These are phyloP conservation scores for Adenanthera pavonina DNA, from an alignment of 306 rosid species.

Conservation along the genomic window DNA sequence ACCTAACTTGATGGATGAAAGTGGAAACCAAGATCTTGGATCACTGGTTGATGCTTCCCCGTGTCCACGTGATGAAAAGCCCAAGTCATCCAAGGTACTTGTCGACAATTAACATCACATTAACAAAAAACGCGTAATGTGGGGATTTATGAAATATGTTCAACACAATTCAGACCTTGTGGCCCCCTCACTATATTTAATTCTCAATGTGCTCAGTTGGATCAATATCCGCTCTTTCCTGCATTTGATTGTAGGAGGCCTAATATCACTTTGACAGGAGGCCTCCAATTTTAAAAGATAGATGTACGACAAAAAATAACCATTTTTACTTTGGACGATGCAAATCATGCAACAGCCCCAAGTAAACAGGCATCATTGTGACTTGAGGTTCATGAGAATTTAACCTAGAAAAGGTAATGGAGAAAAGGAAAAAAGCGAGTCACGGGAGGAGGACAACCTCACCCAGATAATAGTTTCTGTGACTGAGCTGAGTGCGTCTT, in stretches of 20 bases:
- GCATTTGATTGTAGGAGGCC: neutral
- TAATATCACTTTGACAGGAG: neutral
- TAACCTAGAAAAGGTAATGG: neutral
- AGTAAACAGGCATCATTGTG: neutral
- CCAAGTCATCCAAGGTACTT: slow-evolving; percentile 28
- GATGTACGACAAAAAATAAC: neutral
- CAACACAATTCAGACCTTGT: neutral
- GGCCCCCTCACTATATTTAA: slow-evolving; percentile 20
- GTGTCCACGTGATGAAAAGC: slow-evolving; percentile 34
- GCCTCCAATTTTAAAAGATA: slow-evolving; percentile 15
- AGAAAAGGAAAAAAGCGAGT: neutral
- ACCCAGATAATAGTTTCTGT: no score
- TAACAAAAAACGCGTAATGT: neutral
- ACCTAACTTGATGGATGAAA: neutral
- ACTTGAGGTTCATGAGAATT: slow-evolving; percentile 32
- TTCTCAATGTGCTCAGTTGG: neutral
- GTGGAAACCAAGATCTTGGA: slow-evolving; percentile 19
- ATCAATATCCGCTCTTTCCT: neutral
- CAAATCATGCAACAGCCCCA: neutral
- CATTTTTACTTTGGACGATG: neutral
- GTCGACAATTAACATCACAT: slow-evolving; percentile 13
- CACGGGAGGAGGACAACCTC: slow-evolving; percentile 24
- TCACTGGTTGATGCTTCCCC: slow-evolving; percentile 16
- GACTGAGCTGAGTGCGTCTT: neutral
- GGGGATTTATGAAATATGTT: slow-evolving; percentile 13